These are phyloP conservation scores for Umbilicaria muhlenbergii DNA, from an alignment of 495 filamentous ascomycete genomes.

Conservation along the genomic window DNA sequence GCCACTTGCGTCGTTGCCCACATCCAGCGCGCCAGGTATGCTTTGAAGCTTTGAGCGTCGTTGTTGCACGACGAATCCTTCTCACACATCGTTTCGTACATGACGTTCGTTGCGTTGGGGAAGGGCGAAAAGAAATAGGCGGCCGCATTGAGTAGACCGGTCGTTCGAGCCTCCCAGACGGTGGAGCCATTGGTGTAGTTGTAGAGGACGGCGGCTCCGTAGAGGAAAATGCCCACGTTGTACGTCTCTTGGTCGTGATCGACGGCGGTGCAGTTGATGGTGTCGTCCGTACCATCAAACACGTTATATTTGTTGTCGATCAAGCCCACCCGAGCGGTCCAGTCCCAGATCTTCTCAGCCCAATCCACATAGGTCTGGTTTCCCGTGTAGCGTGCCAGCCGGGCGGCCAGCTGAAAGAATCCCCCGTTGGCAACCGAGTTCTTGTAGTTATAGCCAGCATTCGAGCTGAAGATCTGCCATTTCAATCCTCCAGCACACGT, in stretches of 20 bases:
- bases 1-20: slow-evolving; percentile 22
- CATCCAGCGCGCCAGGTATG: slow-evolving; percentile 29
- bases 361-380: slow-evolving; percentile 49
- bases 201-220: slow-evolving; percentile 38
- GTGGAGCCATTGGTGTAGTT: slow-evolving; percentile 28
- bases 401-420: slow-evolving; percentile 52
- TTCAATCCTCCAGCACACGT: slow-evolving; percentile 35
- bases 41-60: slow-evolving; percentile 29
- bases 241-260: slow-evolving; percentile 50
- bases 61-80: slow-evolving; percentile 18
- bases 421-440: slow-evolving; percentile 56
- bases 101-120: slow-evolving; percentile 21
- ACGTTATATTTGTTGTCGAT: slow-evolving; percentile 42
- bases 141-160: slow-evolving; percentile 36
- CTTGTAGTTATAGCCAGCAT: slow-evolving; percentile 45
- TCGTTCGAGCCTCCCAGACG: slow-evolving; percentile 36
- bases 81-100: slow-evolving; percentile 28
- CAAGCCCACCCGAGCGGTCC: slow-evolving; percentile 38
- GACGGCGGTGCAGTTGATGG: slow-evolving; percentile 34
- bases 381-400: slow-evolving; percentile 49
- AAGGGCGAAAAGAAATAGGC: slow-evolving; percentile 37
- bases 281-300: slow-evolving; percentile 36
- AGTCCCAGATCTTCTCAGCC: slow-evolving; percentile 53
- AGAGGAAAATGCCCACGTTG: slow-evolving; percentile 52
- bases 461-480: slow-evolving; percentile 39